phyloP scores from a whole-genome alignment of 2,329 filamentous ascomycete genomes.

The Verticillium isaacii region DNA sequence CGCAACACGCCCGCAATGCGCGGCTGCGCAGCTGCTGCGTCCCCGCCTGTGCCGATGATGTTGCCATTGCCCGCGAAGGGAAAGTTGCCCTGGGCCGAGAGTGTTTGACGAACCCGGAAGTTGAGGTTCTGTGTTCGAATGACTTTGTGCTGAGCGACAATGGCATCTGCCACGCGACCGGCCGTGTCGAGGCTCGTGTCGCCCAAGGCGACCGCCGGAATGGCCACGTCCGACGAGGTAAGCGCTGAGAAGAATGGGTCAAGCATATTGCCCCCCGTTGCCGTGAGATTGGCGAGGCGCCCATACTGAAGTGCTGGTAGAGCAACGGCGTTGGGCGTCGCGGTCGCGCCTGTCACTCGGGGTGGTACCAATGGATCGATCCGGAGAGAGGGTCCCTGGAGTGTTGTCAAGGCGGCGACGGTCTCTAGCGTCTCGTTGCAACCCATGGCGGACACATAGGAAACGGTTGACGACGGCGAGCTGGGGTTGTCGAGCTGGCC shows the following conservation, averaged over 20 bases:
- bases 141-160: constrained; percentile 29
- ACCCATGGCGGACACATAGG: constrained; percentile 24
- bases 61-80: not conserved
- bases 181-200: constrained; percentile 10
- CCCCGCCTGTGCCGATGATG: constrained; percentile 3
- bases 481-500: constrained; percentile 20
- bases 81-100: constrained; percentile 9
- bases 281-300: constrained; percentile 19
- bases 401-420: constrained; percentile 16
- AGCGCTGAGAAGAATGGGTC: constrained; percentile 30
- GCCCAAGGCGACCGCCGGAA: constrained; percentile 19
- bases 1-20: constrained; percentile 9
- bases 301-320: constrained; percentile 23
- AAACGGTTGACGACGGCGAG: constrained; percentile 19
- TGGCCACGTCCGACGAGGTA: constrained; percentile 25
- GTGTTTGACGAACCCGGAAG: constrained; percentile 11
- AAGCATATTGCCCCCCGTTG: constrained; percentile 17
- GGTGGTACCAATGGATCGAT: constrained; percentile 24
- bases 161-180: constrained; percentile 22
- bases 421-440: constrained; percentile 33
- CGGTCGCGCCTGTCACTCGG: constrained; percentile 16
- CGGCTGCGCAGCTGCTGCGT: constrained; percentile 3
- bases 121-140: constrained; percentile 29
- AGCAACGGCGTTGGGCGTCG: constrained; percentile 13
- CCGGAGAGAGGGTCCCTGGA: constrained; percentile 17